phyloP scores from a whole-genome alignment of 1,139 yeast species.

The Candida anutae region DNA sequence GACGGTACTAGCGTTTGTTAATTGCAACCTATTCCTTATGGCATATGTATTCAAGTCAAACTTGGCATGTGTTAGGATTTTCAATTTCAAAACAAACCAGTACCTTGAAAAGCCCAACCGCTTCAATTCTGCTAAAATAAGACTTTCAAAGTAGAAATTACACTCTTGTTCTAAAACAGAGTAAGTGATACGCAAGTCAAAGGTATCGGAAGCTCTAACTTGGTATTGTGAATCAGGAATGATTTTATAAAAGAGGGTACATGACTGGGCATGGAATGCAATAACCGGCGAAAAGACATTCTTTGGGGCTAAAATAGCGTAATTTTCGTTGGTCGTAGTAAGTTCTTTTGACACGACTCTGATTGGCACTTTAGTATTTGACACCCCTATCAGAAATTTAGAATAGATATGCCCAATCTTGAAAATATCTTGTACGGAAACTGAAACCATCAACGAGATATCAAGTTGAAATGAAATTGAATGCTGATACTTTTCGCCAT shows the following conservation, averaged over 20 bases:
- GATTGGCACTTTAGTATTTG: slow-evolving; percentile 45
- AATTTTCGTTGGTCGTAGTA: slow-evolving; percentile 26
- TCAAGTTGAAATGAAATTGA: slow-evolving; percentile 30
- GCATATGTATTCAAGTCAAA: slow-evolving; percentile 36
- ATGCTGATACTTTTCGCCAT: slow-evolving; percentile 16
- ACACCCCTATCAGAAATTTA: slow-evolving; percentile 60
- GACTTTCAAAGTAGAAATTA: slow-evolving; percentile 8
- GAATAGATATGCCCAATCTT: slow-evolving; percentile 49
- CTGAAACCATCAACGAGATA: slow-evolving; percentile 50
- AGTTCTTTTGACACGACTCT: slow-evolving; percentile 42
- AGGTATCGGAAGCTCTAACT: slow-evolving; percentile 23
- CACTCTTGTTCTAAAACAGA: slow-evolving; percentile 41
- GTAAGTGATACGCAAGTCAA: slow-evolving; percentile 38
- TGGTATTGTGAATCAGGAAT: slow-evolving; percentile 13
- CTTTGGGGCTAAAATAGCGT: slow-evolving; percentile 20
- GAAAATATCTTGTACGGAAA: slow-evolving; percentile 73
- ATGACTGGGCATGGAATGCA: slow-evolving; percentile 66
- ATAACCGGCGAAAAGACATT: slow-evolving; percentile 24
- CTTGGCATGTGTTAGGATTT: slow-evolving; percentile 16
- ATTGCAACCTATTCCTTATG: slow-evolving; percentile 17
- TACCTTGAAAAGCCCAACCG: slow-evolving; percentile 9
- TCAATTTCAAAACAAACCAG: slow-evolving; percentile 19
- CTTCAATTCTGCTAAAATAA: slow-evolving; percentile 5
- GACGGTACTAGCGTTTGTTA: slow-evolving; percentile 4
- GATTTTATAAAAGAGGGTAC: slow-evolving; percentile 51